Evolutionary conservation across 129 eudicot species (phyloP).

Genomic region (Pulicaria dysenterica): DNA sequence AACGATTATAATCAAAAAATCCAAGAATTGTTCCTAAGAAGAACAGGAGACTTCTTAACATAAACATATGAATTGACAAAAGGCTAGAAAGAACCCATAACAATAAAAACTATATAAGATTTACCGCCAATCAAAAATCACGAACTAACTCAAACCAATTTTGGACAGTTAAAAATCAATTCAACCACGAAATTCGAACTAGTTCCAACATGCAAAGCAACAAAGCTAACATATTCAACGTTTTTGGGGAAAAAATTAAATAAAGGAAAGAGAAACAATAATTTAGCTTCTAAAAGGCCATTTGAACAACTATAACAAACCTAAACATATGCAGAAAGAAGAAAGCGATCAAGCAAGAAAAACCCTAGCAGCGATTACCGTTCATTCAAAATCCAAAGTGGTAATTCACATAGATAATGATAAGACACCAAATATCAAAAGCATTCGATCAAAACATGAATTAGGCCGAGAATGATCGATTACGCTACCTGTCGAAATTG

Average conservation of each 20-base stretch:
- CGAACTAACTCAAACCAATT: background rate
- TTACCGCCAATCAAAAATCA: background rate
- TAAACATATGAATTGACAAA: background rate
- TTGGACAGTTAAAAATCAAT: background rate
- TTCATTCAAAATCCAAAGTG: background rate
- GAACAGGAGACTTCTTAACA: background rate
- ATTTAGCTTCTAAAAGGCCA: background rate
- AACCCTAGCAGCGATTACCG: conserved; percentile 25
- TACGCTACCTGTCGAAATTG: conserved; percentile 5
- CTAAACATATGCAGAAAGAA: conserved; percentile 7
- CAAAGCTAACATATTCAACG: background rate
- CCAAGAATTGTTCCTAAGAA: background rate
- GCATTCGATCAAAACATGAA: background rate
- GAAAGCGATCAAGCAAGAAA: conserved; percentile 13
- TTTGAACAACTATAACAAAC: background rate
- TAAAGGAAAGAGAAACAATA: background rate
- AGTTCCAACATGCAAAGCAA: background rate
- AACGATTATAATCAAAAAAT: too few species aligned
- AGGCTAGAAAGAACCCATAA: background rate
- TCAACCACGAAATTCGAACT: background rate
- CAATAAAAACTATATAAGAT: background rate
- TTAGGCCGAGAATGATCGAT: conserved; percentile 12
- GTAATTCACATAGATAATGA: background rate
- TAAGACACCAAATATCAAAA: background rate
- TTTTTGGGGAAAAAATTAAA: background rate